These are phyloP conservation scores for Cucumis hystrix DNA, from an alignment of 306 rosid species.

Conservation along the genomic window DNA sequence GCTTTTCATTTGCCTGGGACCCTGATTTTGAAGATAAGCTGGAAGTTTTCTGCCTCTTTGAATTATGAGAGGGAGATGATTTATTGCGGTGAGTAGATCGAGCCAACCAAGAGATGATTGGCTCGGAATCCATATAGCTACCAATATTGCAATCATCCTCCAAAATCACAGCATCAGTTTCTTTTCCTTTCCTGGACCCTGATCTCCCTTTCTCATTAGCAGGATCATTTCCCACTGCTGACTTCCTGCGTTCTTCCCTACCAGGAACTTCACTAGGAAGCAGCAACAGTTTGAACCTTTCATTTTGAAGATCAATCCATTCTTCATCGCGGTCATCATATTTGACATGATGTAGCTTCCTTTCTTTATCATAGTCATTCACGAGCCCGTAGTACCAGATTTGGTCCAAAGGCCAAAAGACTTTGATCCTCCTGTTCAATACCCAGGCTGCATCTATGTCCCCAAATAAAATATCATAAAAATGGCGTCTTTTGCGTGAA, in stretches of 20 bases:
- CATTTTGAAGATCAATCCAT: conserved; percentile 80
- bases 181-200: conserved; percentile 36
- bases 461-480: conserved; percentile 53
- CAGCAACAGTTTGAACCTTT: conserved; percentile 86
- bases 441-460: conserved; percentile 71
- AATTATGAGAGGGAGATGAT: conserved; percentile 34
- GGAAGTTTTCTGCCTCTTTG: conserved; percentile 60
- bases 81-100: conserved; percentile 50
- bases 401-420: conserved; percentile 95
- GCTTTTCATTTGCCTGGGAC: conserved; percentile 32
- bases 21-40: conserved; percentile 21
- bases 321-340: conserved; percentile 94
- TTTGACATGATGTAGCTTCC: conserved; percentile 72
- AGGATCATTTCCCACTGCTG: conserved; percentile 18
- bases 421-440: conserved; percentile 57
- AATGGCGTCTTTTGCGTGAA: conserved; percentile 75
- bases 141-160: conserved; percentile 45
- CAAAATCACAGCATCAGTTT: conserved; percentile 15
- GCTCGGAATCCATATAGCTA: conserved; percentile 71
- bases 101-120: conserved; percentile 86
- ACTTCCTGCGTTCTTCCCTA: conserved; percentile 25
- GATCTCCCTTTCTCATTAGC: conserved; percentile 26
- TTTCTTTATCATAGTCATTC: conserved; percentile 42
- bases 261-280: conserved; percentile 87
- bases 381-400: conserved; percentile 88